A percentile compares a stretch with the other conserved stretches of the same genome.
Conservation (phyloP, 108 stramenopile species). For the Fragilariopsis cylindrus region DNA sequence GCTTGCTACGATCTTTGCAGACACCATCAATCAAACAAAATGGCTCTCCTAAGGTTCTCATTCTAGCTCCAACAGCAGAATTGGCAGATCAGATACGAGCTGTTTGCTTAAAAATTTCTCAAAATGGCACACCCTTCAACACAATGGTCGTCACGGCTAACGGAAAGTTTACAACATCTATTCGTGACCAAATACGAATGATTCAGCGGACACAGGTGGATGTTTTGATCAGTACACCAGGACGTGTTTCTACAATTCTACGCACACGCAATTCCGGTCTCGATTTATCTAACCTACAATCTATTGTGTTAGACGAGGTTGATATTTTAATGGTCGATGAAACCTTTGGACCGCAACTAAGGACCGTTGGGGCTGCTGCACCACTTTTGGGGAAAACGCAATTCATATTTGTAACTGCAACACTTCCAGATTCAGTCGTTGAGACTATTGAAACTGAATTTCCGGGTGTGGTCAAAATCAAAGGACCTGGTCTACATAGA, state of each 20-base stretch:
- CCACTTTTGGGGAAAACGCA: conserved; percentile 61
- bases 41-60: conserved; percentile 61
- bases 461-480: conserved; percentile 54
- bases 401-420: conserved; percentile 95
- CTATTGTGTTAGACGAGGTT: conserved; percentile 92
- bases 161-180: conserved; percentile 62
- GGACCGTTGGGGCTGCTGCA: conserved; percentile 81
- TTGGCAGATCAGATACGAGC: conserved; percentile 84
- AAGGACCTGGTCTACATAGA: conserved; percentile 93
- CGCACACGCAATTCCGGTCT: conserved; percentile 70
- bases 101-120: conserved; percentile 58
- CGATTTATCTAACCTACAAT: conserved; percentile 59
- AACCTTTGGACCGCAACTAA: conserved; percentile 88
- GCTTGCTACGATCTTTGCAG: conserved; percentile 51
- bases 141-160: conserved; percentile 73
- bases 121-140: conserved; percentile 33
- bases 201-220: conserved; percentile 74
- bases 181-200: conserved; percentile 82
- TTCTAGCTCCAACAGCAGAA: conserved; percentile 92
- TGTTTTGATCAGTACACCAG: conserved; percentile 89
- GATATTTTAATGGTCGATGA: conserved; percentile 87
- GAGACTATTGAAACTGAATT: conserved; percentile 80
- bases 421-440: conserved; percentile 80
- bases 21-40: conserved; percentile 19
- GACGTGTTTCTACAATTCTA: conserved; percentile 86